Evolutionary conservation across 257 asterid genomes (phyloP), one percentile per base, ranked within the genome.

Genomic region (Rehmannia glutinosa): DNA sequence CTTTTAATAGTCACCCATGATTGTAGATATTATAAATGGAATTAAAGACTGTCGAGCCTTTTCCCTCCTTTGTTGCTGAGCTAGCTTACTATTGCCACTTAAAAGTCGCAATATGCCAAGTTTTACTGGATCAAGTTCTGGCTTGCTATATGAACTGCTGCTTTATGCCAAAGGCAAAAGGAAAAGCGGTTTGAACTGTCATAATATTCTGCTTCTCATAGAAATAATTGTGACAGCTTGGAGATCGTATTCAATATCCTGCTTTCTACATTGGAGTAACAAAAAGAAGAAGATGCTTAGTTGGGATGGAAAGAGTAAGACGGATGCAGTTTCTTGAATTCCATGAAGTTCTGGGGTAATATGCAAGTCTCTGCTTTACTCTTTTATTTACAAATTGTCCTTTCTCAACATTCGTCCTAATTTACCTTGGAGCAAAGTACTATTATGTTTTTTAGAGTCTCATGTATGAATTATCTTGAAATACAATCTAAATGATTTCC

Each of bases 291-390:
- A 84, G 76, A 68, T 84, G 93, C 80, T 80, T 89, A 6, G 56
- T 92, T 77, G 89, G 97, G 73, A n/a, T 1, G 70, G 90, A 83
- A 73, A 87, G 65, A 78, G 83, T 64, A 57, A 78, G 83, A 55
- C 73, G 87, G 82, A 60, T 83, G 81, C 87, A 82, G 28, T 80
- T 84, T 71, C 82, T 73, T 66, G 97, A 89, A 77, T 89, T 89
- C 75, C 98, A 92, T 71, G 89, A 84, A 59, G 87, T 87, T 71
- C 21, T 35, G 24, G 84, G 91, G 98, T 92, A 84, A 89, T 72
- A 15, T 69, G 25, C 59, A 9, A 62, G 45, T 25, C 62, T 69
- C 13, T 66, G 62, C 28, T 66, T 62, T 57, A 3, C 39, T 27
- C 39, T 38, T 55, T 56, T 51, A 32, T 32, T 35, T 43, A 12